phyloP scores from a whole-genome alignment of 768 basidiomycete genomes.

The Russula virescens region DNA sequence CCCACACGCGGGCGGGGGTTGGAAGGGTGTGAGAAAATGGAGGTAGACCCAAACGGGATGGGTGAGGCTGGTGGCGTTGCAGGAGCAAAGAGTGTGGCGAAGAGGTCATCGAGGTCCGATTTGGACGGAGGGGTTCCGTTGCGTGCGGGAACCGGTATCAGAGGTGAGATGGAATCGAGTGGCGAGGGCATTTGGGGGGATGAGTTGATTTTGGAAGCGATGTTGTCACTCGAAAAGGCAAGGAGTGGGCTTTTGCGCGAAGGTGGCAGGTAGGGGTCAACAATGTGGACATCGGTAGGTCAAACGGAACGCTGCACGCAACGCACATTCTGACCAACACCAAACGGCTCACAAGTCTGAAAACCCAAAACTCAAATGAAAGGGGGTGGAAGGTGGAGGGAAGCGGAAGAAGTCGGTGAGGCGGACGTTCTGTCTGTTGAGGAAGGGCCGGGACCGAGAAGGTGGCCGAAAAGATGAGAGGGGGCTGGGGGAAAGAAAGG shows the following conservation, averaged over 20 bases:
- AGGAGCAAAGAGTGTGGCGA: conserved; percentile 34
- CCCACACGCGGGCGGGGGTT: conserved; percentile 9
- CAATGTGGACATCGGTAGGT: conserved; percentile 9
- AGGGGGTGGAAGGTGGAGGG: neutral
- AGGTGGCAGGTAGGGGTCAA: neutral
- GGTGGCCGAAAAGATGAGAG: neutral
- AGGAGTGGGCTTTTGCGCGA: conserved; percentile 2
- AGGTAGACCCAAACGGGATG: conserved; percentile 14
- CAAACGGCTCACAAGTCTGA: neutral
- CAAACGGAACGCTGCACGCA: neutral
- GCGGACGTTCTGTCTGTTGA: neutral
- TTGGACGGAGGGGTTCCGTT: conserved; percentile 8
- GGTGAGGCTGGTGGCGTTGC: conserved; percentile 33
- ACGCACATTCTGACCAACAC: conserved; percentile 6
- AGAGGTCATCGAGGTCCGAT: conserved; percentile 30
- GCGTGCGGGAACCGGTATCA: conserved; percentile 28
- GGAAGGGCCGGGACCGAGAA: neutral
- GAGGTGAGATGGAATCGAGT: conserved; percentile 24
- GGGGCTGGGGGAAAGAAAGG: neutral
- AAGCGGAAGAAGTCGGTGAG: neutral
- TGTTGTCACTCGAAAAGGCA: neutral
- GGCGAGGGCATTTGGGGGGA: conserved; percentile 2
- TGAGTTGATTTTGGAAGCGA: neutral
- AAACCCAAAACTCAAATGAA: conserved; percentile 7
- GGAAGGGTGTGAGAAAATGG: neutral